Evolutionary conservation across 805 yeast genomes (phyloP).

Genomic region (Starmerella stellata): DNA sequence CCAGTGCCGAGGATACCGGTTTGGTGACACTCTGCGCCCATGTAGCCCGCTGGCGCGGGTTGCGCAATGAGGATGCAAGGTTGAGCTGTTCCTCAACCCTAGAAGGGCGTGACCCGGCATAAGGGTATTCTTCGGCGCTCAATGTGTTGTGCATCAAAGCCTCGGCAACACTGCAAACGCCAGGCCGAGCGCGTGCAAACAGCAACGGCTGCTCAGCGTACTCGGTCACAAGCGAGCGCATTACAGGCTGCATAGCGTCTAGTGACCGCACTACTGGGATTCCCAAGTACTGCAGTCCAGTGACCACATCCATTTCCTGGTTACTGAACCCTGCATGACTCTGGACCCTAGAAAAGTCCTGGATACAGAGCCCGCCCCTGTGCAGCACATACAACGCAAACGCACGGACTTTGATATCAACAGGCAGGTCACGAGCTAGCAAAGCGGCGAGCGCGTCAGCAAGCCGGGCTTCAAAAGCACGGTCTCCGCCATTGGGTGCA

Average conservation of each 20-base stretch:
- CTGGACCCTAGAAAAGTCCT: constrained; percentile 54
- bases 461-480: constrained; percentile 2
- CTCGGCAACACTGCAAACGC: constrained; percentile 40
- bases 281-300: constrained; percentile 42
- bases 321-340: constrained; percentile 33
- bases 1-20: neutral
- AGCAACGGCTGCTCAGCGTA: constrained; percentile 28
- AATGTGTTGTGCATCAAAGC: constrained; percentile 32
- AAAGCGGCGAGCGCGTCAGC: constrained; percentile 38
- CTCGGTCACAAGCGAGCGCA: constrained; percentile 12
- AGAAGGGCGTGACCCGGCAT: constrained; percentile 34
- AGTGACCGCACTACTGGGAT: constrained; percentile 17
- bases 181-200: constrained; percentile 49
- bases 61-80: constrained; percentile 41
- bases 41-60: constrained; percentile 53
- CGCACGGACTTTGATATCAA: constrained; percentile 52
- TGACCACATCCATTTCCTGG: constrained; percentile 34
- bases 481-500: neutral
- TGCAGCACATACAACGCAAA: constrained; percentile 58
- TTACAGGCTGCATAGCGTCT: constrained; percentile 4
- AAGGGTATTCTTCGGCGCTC: constrained; percentile 49
- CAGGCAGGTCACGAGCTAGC: constrained; percentile 24
- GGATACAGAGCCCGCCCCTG: constrained; percentile 49
- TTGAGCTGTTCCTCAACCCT: constrained; percentile 22
- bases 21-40: constrained; percentile 39